Conservation (phyloP, 345 rosid species). For the Gossypium sturtianum region DNA sequence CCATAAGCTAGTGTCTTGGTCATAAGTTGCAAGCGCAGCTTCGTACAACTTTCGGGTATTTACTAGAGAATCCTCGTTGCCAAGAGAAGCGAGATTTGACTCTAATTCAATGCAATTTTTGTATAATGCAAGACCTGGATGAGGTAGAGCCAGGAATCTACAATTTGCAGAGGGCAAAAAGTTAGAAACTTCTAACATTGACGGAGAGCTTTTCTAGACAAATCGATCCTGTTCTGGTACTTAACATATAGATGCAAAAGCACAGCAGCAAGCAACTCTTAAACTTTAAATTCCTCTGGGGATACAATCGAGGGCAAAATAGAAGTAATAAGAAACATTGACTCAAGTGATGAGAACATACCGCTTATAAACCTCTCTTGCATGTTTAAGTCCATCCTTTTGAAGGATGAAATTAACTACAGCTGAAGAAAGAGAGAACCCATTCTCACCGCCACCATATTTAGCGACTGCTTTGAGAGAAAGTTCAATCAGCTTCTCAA, state of each 20-base stretch:
- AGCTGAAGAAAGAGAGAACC: constrained; percentile 62
- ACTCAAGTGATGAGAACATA: constrained; percentile 19
- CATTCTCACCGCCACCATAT: constrained; percentile 48
- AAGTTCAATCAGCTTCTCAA: constrained; percentile 64
- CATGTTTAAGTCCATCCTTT: constrained; percentile 53
- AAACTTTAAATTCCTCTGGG: background rate
- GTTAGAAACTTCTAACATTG: constrained; percentile 2
- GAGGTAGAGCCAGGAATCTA: constrained; percentile 81
- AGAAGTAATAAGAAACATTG: background rate
- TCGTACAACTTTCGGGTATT: constrained; percentile 67
- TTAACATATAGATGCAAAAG: background rate
- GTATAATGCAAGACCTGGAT: constrained; percentile 59
- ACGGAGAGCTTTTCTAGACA: background rate
- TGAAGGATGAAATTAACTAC: constrained; percentile 53
- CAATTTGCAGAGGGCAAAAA: constrained; percentile 4
- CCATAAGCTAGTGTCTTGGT: constrained; percentile 63
- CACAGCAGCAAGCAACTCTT: no score
- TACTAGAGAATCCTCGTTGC: constrained; percentile 51
- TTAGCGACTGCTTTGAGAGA: constrained; percentile 49
- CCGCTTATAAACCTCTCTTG: constrained; percentile 66
- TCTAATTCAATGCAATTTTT: constrained; percentile 77
- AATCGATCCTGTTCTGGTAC: background rate
- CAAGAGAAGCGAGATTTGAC: constrained; percentile 45
- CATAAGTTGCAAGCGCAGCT: constrained; percentile 62
- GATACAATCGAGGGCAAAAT: background rate